Base-by-base conservation (phyloP, 176 grass and related monocot species). In the Musa beccarii region DNA sequence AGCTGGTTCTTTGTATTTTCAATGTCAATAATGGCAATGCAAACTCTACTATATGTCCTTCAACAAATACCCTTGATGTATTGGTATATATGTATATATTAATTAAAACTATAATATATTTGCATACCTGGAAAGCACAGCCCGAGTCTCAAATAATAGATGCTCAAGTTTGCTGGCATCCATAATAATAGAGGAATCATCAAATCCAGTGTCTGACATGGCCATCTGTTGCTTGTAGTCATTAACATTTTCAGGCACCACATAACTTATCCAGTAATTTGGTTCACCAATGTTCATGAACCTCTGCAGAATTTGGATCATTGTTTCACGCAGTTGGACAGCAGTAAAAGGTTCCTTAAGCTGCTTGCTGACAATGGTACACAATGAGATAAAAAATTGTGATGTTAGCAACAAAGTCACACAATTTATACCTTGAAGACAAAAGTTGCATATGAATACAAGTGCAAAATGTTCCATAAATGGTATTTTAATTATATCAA, bases 161-260 rank as follows among this genome's bases (percentile, higher is more conserved):
- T 99, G 91, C 49, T 92, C 88, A 15, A 99, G 91, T 77, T 94
- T 99, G 86, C 80, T 76, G 78, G 83, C 80, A 84, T 94, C 95
- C 67, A 89, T 93, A 62, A 87, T 71, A 73, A 86, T 66, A 68
- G 86, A 84, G 16, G 84, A 84, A 55, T 92, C 87, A 57, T 92
- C 90, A 69, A 89, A 88, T 52, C 85, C 82, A 19, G 49, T 89
- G 34, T 80, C 74, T 66, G 95, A 88, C 70, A 89, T 83, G 79
- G 69, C 84, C 79, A 92, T 81, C 78, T 93, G 69, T 49, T 98
- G 86, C 69, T 86, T 86, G 78, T 94, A 86, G 2, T 83, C 71
- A 85, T 51, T 76, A 20, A 86, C 88, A 77, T 84, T 91, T 75
- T 99, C 88, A 51, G 95, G 95, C 72, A 99, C 51, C 53, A 99